Base-by-base conservation (phyloP, 2,329 filamentous ascomycete species). In the Neodidymelliopsis sp. region DNA sequence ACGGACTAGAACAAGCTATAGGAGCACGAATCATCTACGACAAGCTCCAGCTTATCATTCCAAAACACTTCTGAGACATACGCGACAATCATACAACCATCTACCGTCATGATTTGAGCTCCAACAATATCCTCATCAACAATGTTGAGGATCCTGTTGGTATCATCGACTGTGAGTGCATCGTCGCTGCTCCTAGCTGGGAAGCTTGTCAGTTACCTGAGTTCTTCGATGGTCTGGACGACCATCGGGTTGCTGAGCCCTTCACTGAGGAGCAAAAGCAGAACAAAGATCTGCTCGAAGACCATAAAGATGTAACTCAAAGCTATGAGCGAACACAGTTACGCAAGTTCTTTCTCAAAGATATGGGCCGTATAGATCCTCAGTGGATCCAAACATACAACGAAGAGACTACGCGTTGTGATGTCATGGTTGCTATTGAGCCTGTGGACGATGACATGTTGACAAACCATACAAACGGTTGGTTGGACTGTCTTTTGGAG, bases 121-220 rank as follows among this genome's bases (percentile, higher is more conserved):
- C 3, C 6, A 28, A 18, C 9, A 35, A 43, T 16, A 35, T 35
- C 7, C 16, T 43, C 12, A 16, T 43, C 11, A n/a, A 35, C 8
- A 9, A 6, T 8, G 15, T 28, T n/a, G 20, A 22, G 12, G 18
- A 35, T 7, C 12, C 29, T 7, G 4, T 19, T 8, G 24, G 40
- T 7, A 35, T 43, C 22, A 24, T 43, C 2, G 40, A 43, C n/a
- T 35, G 30, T n/a, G n/a, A n/a, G n/a, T n/a, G n/a, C n/a, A n/a
- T n/a, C n/a, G n/a, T n/a, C n/a, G n/a, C n/a, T n/a, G n/a, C n/a
- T n/a, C n/a, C n/a, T n/a, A n/a, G n/a, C n/a, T n/a, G n/a, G n/a
- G n/a, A n/a, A n/a, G n/a, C n/a, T n/a, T n/a, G n/a, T n/a, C n/a
- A n/a, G n/a, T n/a, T n/a, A n/a, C n/a, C n/a, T n/a, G n/a, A n/a